These are phyloP conservation scores for Gaertneriomyces sp. DNA, from an alignment of 192 early-diverging fungal species.

Conservation along the genomic window DNA sequence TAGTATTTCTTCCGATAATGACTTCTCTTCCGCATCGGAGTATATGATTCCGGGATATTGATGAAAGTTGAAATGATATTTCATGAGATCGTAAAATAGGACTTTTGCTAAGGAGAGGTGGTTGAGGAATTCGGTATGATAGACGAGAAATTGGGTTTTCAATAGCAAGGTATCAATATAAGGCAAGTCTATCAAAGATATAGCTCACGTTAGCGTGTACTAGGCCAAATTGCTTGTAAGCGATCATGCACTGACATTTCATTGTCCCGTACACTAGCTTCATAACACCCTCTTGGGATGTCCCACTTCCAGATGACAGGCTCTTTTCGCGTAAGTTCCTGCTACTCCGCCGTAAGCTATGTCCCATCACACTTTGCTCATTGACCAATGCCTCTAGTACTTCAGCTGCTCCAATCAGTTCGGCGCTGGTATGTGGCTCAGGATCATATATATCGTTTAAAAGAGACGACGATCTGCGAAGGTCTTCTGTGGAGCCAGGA, in stretches of 20 bases:
- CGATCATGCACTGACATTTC: slow-evolving; percentile 39
- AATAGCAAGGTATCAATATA: slow-evolving; percentile 54
- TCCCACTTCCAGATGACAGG: too few species aligned
- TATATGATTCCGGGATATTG: slow-evolving; percentile 43
- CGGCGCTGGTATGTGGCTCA: slow-evolving; percentile 27
- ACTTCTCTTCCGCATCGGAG: slow-evolving; percentile 8
- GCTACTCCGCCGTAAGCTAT: slow-evolving; percentile 9
- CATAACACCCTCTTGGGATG: slow-evolving; percentile 25
- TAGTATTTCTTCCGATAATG: slow-evolving; percentile 28
- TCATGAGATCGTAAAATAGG: slow-evolving; percentile 54
- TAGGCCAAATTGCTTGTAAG: background rate
- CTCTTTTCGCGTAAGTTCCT: slow-evolving; percentile 42
- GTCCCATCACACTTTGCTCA: slow-evolving; percentile 43
- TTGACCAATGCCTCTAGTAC: slow-evolving; percentile 49
- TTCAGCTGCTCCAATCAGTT: slow-evolving; percentile 45
- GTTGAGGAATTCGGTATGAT: slow-evolving; percentile 57
- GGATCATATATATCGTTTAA: slow-evolving; percentile 28
- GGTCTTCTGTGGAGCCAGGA: slow-evolving; percentile 4
- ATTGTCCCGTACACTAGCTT: slow-evolving; percentile 55
- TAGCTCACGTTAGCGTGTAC: background rate
- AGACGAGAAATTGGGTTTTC: slow-evolving; percentile 57
- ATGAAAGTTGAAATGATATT: slow-evolving; percentile 48
- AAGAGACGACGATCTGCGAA: slow-evolving; percentile 28
- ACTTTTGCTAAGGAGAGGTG: slow-evolving; percentile 49
- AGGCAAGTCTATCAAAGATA: slow-evolving; percentile 38